A percentile compares a stretch with the other conserved stretches of the same genome.
Evolutionary conservation across 2,329 filamentous ascomycete genomes (phyloP).

Genomic region (Aaosphaeria arxii): DNA sequence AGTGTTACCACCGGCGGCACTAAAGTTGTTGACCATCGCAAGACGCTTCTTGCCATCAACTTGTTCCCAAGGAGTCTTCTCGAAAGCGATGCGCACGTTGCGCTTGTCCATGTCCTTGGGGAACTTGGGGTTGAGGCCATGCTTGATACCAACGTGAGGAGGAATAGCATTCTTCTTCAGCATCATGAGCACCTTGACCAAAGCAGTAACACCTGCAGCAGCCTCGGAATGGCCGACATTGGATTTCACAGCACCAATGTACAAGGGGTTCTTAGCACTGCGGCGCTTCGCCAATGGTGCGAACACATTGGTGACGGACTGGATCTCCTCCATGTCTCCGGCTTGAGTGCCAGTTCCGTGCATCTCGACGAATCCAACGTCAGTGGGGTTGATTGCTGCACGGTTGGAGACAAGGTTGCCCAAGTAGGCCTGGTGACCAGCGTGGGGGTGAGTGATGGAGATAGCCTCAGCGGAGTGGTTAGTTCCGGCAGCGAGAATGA

Average conservation of each 20-base stretch:
- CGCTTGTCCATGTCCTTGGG: constrained; percentile 15
- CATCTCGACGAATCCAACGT: constrained; percentile 13
- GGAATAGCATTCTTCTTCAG: constrained; percentile 12
- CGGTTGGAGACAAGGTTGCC: constrained; percentile 6
- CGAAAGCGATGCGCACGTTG: constrained; percentile 14
- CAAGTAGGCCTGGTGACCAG: constrained; percentile 6
- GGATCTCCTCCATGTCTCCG: constrained; percentile 12
- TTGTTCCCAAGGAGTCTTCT: constrained; percentile 4
- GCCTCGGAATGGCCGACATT: constrained; percentile 33
- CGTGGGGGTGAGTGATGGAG: constrained; percentile 19
- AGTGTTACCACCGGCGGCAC: constrained; percentile 35
- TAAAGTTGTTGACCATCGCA: constrained; percentile 29
- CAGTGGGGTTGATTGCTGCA: constrained; percentile 4
- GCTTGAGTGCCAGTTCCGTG: constrained; percentile 20
- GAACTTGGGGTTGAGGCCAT: constrained; percentile 15
- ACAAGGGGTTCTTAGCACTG: constrained; percentile 7
- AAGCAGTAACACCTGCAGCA: constrained; percentile 19
- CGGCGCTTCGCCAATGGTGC: constrained; percentile 4
- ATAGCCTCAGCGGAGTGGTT: constrained; percentile 23
- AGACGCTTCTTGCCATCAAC: not conserved
- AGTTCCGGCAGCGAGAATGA: constrained; percentile 21
- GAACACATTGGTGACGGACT: constrained; percentile 10
- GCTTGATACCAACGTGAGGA: constrained; percentile 21
- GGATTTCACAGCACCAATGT: constrained; percentile 23
- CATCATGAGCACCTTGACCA: constrained; percentile 32